Percentiles rank a stretch among this genome's conserved stretches.
Conservation (phyloP, 1,284 basidiomycete genomes). For the Veloboletus limbatus region DNA sequence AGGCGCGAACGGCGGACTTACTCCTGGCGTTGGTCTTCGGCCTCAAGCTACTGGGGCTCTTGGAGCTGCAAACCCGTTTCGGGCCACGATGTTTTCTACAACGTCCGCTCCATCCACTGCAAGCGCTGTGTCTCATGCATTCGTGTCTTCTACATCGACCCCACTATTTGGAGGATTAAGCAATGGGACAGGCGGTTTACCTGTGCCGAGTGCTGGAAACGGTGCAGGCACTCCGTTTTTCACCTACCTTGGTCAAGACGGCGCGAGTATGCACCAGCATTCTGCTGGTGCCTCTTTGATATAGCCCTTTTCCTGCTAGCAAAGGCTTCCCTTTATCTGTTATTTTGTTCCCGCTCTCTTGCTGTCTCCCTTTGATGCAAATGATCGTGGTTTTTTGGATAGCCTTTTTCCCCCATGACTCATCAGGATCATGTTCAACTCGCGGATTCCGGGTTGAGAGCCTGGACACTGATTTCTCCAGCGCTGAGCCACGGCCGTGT, state of each 20-base stretch:
- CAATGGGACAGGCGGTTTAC: slow-evolving; percentile 5
- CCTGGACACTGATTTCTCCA: slow-evolving; percentile 1
- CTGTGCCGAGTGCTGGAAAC: slow-evolving; percentile 14
- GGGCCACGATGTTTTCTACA: slow-evolving; percentile 54
- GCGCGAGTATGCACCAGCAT: slow-evolving; percentile 34
- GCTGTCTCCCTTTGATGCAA: not conserved
- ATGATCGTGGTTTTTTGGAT: slow-evolving; percentile 6
- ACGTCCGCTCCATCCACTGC: slow-evolving; percentile 13
- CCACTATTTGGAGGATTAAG: slow-evolving; percentile 24
- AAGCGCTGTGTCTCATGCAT: slow-evolving; percentile 1
- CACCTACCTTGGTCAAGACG: slow-evolving; percentile 17
- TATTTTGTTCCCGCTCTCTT: slow-evolving; percentile 1
- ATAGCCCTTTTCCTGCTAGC: slow-evolving; percentile 27
- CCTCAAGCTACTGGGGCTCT: slow-evolving; percentile 66
- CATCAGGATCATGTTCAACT: not conserved
- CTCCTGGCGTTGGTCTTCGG: slow-evolving; percentile 59
- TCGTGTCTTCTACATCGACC: slow-evolving; percentile 24
- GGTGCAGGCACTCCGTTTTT: slow-evolving; percentile 16
- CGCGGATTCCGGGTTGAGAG: slow-evolving; percentile 15
- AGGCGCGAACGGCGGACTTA: slow-evolving; percentile 34
- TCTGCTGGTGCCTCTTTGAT: slow-evolving; percentile 39
- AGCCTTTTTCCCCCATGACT: not conserved
- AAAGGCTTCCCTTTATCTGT: too few relatives aligned
- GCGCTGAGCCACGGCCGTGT: slow-evolving; percentile 6
- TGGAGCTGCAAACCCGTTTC: slow-evolving; percentile 72